Evolutionary conservation across 495 filamentous ascomycete species (phyloP), one percentile per base, ranked within the genome.

Genomic region (Baudoinia panamericana): DNA sequence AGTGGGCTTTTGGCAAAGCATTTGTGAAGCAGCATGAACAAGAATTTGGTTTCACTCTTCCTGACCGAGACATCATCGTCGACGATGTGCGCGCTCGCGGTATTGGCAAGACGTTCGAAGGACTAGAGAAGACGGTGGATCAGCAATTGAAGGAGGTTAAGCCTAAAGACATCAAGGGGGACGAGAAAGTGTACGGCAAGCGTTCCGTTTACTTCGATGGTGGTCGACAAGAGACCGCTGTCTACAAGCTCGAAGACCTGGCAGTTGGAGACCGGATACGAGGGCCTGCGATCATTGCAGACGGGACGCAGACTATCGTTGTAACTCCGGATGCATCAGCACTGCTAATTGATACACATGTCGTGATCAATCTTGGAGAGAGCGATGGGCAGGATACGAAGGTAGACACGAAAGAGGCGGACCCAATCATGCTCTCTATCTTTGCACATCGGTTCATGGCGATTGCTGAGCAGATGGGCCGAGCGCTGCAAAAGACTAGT

Each of bases 401-500:
- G 45, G 58, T 55, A 26, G 60, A 53, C 42, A 62, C 53, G 43
- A 73, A 66, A 55, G 71, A 59, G 43, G 78, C 80, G 1, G 78
- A 85, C 47, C 88, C 90, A 0, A 93, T 97, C 57, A 80, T 92
- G 62, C 73, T 97, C 5, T 92, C 78, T 56, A 92, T 97, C 43
- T 97, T 97, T 52, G 84, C 84, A 1, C 87, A 97, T 57, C 69
- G 90, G 0, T 97, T 97, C 64, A 97, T 97, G 90, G 86, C 88
- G 10, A 96, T 97, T 55, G 90, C 90, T 3, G 90, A 97, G 61
- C 88, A 95, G 57, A 96, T 95, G 88, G 90, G 90, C 4, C 68
- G 85, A 39, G 87, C 90, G 2, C 66, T 97, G 20, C 90, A 96
- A 51, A 97, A 95, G 69, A 97, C 90, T 0, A 88, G 83, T 47